A percentile compares a stretch with the other conserved stretches of the same genome.
These are phyloP conservation scores for Mycena albidolilacea DNA, from an alignment of 768 basidiomycete genomes.

Conservation along the genomic window DNA sequence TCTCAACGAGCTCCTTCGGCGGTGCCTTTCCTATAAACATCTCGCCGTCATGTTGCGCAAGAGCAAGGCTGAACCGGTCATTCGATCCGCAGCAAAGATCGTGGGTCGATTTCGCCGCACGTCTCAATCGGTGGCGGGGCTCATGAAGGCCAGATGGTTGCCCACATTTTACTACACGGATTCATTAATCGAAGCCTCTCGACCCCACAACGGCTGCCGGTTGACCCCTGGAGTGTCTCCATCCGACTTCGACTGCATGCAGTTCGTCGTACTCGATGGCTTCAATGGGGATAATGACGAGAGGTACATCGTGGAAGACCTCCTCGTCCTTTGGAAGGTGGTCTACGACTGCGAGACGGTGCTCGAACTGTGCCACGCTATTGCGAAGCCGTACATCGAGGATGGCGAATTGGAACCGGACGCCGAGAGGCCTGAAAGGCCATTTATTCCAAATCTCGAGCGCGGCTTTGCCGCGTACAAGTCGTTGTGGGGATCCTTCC, in stretches of 20 bases:
- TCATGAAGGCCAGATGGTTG: not conserved
- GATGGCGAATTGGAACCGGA: slow-evolving; percentile 8
- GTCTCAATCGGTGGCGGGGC: slow-evolving; percentile 1
- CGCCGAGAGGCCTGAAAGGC: not conserved
- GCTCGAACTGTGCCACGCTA: not conserved
- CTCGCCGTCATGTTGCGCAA: slow-evolving; percentile 21
- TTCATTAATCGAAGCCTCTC: not conserved
- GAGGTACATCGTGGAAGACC: not conserved
- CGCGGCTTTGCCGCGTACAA: not conserved
- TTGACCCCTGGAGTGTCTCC: too few relatives aligned
- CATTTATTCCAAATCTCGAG: slow-evolving; percentile 6
- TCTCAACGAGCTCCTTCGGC: slow-evolving; percentile 19
- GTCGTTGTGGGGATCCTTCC: slow-evolving; percentile 1
- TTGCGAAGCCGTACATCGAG: slow-evolving; percentile 9
- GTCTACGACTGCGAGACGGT: not conserved
- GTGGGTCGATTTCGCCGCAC: not conserved
- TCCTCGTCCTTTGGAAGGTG: not conserved
- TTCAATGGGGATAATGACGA: not conserved
- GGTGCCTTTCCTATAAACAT: not conserved
- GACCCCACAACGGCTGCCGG: not conserved
- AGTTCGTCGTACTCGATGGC: slow-evolving; percentile 13
- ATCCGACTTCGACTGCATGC: slow-evolving; percentile 5
- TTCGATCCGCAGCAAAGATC: not conserved
- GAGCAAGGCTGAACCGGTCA: not conserved
- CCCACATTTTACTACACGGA: not conserved